Base-by-base conservation (phyloP, 2,329 filamentous ascomycete genomes). In the Cladosporium colombiae region DNA sequence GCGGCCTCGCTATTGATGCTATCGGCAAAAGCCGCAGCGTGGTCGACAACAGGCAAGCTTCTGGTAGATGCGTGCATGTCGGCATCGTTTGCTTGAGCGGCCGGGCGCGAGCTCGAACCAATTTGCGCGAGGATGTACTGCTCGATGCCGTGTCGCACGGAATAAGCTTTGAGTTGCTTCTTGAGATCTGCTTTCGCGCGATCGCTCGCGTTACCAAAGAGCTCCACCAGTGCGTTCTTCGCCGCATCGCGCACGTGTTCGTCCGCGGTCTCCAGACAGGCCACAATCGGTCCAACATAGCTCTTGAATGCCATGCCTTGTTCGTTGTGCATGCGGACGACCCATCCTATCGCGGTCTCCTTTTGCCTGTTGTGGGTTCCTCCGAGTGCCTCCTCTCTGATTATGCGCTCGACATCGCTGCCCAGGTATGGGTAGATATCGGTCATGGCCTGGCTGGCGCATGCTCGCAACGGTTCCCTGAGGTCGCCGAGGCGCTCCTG, bases 241-340 rank as follows among this genome's bases (percentile, higher is more conserved):
- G 93, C 92, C 44, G 87, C 86, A 73, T 97, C 93, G 76, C 94
- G 88, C 69, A 97, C 93, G 78, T 88, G 89, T 59, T 91, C 90
- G 76, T 97, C 94, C 11, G 93, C 91, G 77, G 97, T 93, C 79
- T 97, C 94, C 50, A 97, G 85, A 70, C 95, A 86, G 64, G 92
- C 89, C 81, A 97, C 94, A 49, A 97, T 84, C 13, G 86, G 85
- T 2, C 91, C 90, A 1, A 96, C 93, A 76, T 96, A 97, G 73
- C 82, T 82, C 68, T 92, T 90, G 79, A 97, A 97, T 44, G 89
- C 88, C 70, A 97, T 82, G 46, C 87, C 88, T 66, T 93, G 86
- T 63, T 92, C 89, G 74, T 89, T 86, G 76, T 95, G 91, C 89
- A 94, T 96, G 86, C 89, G 89, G 37, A 92, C 84, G 40, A 97